Evolutionary conservation across 306 rosid genomes (phyloP).

Genomic region (Rosa lucieae): DNA sequence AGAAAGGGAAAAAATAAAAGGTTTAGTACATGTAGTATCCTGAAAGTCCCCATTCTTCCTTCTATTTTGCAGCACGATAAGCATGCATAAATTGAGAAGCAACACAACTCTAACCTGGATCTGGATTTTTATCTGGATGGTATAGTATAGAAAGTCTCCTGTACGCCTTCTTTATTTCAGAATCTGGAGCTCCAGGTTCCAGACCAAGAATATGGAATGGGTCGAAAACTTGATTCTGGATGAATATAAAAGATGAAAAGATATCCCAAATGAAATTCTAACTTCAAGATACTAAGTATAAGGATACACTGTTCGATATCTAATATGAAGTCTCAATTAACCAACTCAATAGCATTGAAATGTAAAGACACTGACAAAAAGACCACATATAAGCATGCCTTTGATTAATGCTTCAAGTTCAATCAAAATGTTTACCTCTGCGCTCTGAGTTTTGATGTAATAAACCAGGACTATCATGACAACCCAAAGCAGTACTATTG

Average conservation of each 20-base stretch:
- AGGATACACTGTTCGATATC: not conserved
- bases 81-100: constrained; percentile 27
- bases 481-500: constrained; percentile 80
- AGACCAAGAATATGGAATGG: constrained; percentile 87
- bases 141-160: constrained; percentile 83
- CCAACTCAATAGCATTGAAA: not conserved
- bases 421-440: constrained; percentile 63
- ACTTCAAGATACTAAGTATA: constrained; percentile 6
- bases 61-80: constrained; percentile 5
- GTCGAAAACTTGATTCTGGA: constrained; percentile 83
- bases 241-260: not conserved
- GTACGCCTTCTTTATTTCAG: constrained; percentile 83
- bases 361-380: not conserved
- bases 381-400: not conserved
- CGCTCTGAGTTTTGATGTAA: constrained; percentile 79
- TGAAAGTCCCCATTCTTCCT: constrained; percentile 11
- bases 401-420: constrained; percentile 9
- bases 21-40: constrained; percentile 17
- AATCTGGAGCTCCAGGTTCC: constrained; percentile 70
- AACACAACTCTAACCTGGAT: constrained; percentile 73
- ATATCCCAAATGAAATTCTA: constrained; percentile 5
- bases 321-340: not conserved
- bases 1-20: constrained; percentile 1
- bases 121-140: constrained; percentile 99
- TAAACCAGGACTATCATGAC: constrained; percentile 79